A percentile compares a stretch with the other conserved stretches of the same genome.
These are phyloP conservation scores for Lepiota venenata DNA, from an alignment of 768 basidiomycete species.

Conservation along the genomic window DNA sequence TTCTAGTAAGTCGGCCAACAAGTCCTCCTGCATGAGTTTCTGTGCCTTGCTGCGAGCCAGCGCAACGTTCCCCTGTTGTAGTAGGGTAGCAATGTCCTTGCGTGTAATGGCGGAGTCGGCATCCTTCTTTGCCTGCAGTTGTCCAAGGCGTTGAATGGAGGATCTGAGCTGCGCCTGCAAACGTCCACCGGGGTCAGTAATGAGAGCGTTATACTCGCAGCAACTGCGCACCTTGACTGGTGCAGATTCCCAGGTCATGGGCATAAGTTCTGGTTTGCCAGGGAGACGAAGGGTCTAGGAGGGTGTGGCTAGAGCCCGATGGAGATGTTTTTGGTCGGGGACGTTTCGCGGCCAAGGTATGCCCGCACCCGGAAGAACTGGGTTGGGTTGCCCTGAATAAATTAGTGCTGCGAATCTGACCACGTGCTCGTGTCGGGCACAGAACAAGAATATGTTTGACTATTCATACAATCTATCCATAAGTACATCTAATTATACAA, in stretches of 20 bases:
- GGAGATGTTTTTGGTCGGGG: background rate
- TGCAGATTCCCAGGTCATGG: constrained; percentile 31
- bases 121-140: constrained; percentile 68
- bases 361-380: background rate
- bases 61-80: constrained; percentile 57
- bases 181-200: background rate
- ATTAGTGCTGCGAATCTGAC: background rate
- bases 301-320: background rate
- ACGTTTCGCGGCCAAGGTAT: background rate
- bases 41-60: constrained; percentile 74
- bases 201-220: background rate
- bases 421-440: constrained; percentile 9
- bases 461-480: background rate
- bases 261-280: background rate
- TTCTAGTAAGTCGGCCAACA: constrained; percentile 58
- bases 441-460: background rate
- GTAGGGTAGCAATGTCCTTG: constrained; percentile 63
- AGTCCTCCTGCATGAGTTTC: constrained; percentile 61
- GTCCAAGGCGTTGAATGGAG: constrained; percentile 62
- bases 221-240: constrained; percentile 31
- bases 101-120: constrained; percentile 59
- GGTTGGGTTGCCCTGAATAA: background rate
- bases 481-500: background rate
- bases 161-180: constrained; percentile 60
- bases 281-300: background rate